These are phyloP conservation scores for Endotrypanum monterogeii DNA, from an alignment of 208 protist species.

Conservation along the genomic window DNA sequence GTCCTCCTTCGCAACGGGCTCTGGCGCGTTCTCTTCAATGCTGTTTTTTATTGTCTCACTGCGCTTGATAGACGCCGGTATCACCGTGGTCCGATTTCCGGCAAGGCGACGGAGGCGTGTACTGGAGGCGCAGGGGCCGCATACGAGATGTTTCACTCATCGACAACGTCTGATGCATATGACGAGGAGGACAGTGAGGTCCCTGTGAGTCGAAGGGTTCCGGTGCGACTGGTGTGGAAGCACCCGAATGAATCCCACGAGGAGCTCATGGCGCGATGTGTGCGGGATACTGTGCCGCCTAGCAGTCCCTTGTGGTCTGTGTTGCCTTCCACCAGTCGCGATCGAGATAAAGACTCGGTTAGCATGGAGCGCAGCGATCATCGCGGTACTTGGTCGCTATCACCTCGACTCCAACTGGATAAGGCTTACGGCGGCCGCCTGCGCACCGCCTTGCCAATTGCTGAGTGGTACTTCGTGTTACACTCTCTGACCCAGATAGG, in stretches of 20 bases:
- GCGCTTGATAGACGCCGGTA: conserved; percentile 32
- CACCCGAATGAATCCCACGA: conserved; percentile 15
- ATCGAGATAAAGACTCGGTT: background rate
- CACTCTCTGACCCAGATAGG: conserved; percentile 58
- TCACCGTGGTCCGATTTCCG: conserved; percentile 1
- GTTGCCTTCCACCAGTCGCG: background rate
- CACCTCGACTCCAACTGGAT: background rate
- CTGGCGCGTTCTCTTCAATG: conserved; percentile 64
- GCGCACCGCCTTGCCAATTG: conserved; percentile 29
- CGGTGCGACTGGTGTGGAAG: conserved; percentile 25
- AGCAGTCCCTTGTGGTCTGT: conserved; percentile 13
- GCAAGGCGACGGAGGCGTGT: conserved; percentile 31
- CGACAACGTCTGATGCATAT: conserved; percentile 9
- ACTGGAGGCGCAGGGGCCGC: conserved; percentile 35
- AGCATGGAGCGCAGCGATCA: background rate
- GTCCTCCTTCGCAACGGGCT: conserved; percentile 39
- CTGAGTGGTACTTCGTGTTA: conserved; percentile 56
- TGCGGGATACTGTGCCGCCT: conserved; percentile 16
- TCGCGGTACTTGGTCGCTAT: background rate
- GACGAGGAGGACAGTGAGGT: background rate
- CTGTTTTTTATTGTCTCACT: conserved; percentile 60
- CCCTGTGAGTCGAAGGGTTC: conserved; percentile 6
- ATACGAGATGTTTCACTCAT: conserved; percentile 34
- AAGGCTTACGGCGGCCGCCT: conserved; percentile 16
- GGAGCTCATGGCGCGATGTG: conserved; percentile 16